Conservation (phyloP, 2,329 filamentous ascomycete genomes). For the Rachicladosporium sp. region DNA sequence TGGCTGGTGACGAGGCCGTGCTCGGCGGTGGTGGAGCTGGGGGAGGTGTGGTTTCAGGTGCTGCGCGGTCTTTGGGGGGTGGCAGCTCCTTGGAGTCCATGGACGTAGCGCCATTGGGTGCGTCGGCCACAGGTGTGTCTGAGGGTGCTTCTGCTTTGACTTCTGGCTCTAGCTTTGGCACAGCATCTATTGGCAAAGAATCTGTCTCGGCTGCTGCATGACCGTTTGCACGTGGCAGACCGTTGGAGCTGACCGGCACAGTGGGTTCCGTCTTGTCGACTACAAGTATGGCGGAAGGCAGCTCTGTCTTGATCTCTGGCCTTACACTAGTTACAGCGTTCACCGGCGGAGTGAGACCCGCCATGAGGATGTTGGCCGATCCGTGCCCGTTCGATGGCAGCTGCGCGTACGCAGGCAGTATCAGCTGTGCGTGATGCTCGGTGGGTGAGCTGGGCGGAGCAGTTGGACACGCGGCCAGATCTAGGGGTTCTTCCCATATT, state of each 20-base stretch:
- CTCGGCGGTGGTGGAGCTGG: neutral
- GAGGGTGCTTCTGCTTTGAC: neutral
- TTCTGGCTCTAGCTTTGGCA: neutral
- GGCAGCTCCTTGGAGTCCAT: neutral
- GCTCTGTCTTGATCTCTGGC: too few species aligned
- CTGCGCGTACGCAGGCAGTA: slow-evolving; percentile 1
- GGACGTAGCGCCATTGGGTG: neutral
- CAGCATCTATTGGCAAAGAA: too few species aligned
- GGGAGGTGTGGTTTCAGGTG: neutral
- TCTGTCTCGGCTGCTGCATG: too few species aligned
- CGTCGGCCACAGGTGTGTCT: neutral
- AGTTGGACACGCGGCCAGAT: slow-evolving; percentile 2
- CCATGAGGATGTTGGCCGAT: neutral
- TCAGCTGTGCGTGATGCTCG: neutral
- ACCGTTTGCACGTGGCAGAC: too few species aligned
- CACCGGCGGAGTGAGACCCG: neutral
- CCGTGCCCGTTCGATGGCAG: neutral
- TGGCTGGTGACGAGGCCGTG: neutral
- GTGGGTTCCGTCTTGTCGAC: too few species aligned
- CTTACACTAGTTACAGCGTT: too few species aligned
- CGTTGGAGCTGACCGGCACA: too few species aligned
- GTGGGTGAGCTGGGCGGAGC: neutral
- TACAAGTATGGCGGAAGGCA: too few species aligned
- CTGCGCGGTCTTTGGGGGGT: neutral
- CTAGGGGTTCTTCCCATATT: neutral